Percentiles rank a stretch among this genome's conserved stretches.
Evolutionary conservation across 108 stramenopile species (phyloP).

Genomic region (Cyclotella atomus): DNA sequence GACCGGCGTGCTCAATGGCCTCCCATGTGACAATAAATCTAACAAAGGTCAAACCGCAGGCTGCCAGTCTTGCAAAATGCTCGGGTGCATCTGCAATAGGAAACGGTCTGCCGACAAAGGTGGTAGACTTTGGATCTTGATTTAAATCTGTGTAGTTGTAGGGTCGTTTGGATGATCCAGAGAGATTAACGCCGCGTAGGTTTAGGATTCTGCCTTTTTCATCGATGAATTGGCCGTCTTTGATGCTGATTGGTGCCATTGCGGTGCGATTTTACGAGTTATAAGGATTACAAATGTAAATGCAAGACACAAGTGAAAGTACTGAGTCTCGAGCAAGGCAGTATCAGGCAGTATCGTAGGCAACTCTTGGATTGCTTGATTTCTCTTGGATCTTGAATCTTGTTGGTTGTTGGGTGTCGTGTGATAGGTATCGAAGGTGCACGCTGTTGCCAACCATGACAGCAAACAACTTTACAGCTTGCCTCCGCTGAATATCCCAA

Average conservation of each 20-base stretch:
- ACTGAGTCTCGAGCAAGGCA: no score
- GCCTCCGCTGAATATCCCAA: no score
- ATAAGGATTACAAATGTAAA: no score
- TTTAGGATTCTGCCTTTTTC: slow-evolving; percentile 23
- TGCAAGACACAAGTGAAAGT: no score
- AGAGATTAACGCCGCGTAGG: slow-evolving; percentile 47
- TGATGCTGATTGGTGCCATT: slow-evolving; percentile 9
- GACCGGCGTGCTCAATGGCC: slow-evolving; percentile 55
- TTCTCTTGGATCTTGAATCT: no score
- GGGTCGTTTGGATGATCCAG: slow-evolving; percentile 49
- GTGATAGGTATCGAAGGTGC: no score
- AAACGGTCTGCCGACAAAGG: slow-evolving; percentile 52
- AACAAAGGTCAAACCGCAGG: slow-evolving; percentile 35
- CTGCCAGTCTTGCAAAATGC: slow-evolving; percentile 38
- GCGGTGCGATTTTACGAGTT: no score
- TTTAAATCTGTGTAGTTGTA: background rate
- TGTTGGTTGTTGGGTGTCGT: no score
- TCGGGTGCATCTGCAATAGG: slow-evolving; percentile 36
- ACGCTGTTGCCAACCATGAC: no score
- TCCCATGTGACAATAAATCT: slow-evolving; percentile 52
- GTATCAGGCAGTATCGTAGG: no score
- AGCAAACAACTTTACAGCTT: no score
- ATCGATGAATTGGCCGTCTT: slow-evolving; percentile 41
- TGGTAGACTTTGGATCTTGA: slow-evolving; percentile 1
- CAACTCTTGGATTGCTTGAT: no score